Base-by-base conservation (phyloP, 2,329 filamentous ascomycete genomes). In the Colletotrichum camelliae region DNA sequence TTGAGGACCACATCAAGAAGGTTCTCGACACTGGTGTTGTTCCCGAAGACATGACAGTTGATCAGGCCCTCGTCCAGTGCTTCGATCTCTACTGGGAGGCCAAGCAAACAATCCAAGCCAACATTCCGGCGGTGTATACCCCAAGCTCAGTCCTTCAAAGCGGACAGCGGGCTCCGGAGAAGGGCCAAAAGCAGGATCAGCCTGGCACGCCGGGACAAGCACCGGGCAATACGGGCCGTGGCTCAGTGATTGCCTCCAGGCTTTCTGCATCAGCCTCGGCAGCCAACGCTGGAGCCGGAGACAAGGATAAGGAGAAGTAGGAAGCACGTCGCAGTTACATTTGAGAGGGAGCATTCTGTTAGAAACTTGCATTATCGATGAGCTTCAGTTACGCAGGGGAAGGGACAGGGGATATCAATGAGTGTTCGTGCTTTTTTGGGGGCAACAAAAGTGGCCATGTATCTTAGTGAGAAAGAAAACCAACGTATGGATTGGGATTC, bases 1-100 rank as follows among this genome's bases (percentile, higher is more conserved):
- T 90, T 33, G 88, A 90, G 77, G 87, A 90, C 74, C 84, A 87
- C 77, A 84, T 91, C 79, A 88, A 88, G 79, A 85, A 87, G 75
- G 81, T 90, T 6, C 84, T 90, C 48, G 86, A 89, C 76, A 88
- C 86, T 2, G 83, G 85, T 43, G 84, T 90, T 29, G 85, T 88
- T 24, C 86, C 85, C 4, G 83, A 82, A 10, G 82, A 84, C 43
- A 83, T 86, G 67, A 83, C 84, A 15, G 82, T 88, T 27, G 87
- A 89, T 72, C 87, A 90, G 61, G 84, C 86, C 5, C 82, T 90
- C 61, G 85, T 85, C 15, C 84, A 86, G 60, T 90, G 88, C 77
- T 91, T 87, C 75, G 83, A 86, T 37, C 81, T 82, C 62, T 89
- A 86, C 77, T 83, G 86, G 31, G 81, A 83, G 12, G 89, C 89